A percentile compares a stretch with the other conserved stretches of the same genome.
These are phyloP conservation scores for Volvox africanus DNA, from an alignment of 139 green algal genomes.

Conservation along the genomic window DNA sequence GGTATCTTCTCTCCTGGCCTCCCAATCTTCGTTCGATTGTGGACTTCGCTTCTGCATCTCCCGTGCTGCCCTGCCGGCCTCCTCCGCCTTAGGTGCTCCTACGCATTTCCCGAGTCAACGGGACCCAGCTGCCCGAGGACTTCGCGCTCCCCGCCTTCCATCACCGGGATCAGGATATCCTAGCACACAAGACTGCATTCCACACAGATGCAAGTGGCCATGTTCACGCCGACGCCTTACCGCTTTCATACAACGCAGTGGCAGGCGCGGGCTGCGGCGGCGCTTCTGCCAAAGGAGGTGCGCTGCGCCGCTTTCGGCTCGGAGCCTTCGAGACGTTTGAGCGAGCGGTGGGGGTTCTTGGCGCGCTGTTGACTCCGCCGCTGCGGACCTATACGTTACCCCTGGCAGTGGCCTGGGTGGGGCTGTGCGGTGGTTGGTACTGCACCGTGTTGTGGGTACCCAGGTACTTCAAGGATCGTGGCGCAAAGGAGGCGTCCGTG, in stretches of 20 bases:
- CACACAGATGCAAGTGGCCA: not conserved
- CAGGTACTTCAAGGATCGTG: constrained; percentile 54
- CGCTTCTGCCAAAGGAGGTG: too few species aligned
- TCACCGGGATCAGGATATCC: constrained; percentile 26
- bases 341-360: not conserved
- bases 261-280: not conserved
- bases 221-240: not conserved
- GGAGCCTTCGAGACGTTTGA: not conserved
- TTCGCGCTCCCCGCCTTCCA: constrained; percentile 41
- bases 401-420: constrained; percentile 58
- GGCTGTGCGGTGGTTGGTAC: constrained; percentile 61
- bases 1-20: too few species aligned
- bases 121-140: constrained; percentile 12
- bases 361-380: constrained; percentile 42
- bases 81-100: constrained; percentile 36
- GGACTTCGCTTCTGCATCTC: not conserved
- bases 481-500: constrained; percentile 43
- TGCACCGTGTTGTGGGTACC: constrained; percentile 63
- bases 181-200: not conserved
- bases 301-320: not conserved
- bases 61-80: not conserved
- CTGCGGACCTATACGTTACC: constrained; percentile 46
- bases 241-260: not conserved
- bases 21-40: too few species aligned
- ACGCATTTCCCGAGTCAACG: constrained; percentile 25